Percentiles rank a stretch among this genome's conserved stretches.
Conservation (phyloP, 805 yeast species). For the Yamadazyma insecticola region DNA sequence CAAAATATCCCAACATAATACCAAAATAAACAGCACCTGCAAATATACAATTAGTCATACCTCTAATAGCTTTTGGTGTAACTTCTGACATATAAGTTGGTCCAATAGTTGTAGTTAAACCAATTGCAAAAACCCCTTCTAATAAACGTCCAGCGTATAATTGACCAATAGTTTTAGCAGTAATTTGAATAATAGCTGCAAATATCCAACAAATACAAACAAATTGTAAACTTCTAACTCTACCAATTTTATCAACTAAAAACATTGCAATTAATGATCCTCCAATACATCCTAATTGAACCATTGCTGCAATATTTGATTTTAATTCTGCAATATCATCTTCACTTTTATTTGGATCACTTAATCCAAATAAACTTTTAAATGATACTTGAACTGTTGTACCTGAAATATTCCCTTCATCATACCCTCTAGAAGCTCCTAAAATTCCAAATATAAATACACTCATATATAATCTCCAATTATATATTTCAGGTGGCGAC, state of each 20-base stretch:
- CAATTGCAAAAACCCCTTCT: conserved; percentile 49
- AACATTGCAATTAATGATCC: conserved; percentile 48
- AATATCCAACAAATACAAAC: conserved; percentile 41
- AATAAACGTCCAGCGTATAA: conserved; percentile 51
- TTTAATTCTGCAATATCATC: conserved; percentile 40
- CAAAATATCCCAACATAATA: conserved; percentile 44
- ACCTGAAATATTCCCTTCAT: conserved; percentile 51
- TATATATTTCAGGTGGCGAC: conserved; percentile 44
- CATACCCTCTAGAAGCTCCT: conserved; percentile 55
- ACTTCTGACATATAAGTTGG: conserved; percentile 53
- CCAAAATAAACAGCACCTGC: conserved; percentile 59
- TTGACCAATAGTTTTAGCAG: conserved; percentile 44
- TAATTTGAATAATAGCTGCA: conserved; percentile 46
- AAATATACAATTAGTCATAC: conserved; percentile 47
- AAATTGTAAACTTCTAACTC: conserved; percentile 43
- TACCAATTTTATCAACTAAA: conserved; percentile 47
- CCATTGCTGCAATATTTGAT: conserved; percentile 57
- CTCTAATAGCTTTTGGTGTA: conserved; percentile 49
- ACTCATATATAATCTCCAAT: conserved; percentile 40
- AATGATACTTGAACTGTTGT: conserved; percentile 42
- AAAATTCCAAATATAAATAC: conserved; percentile 49
- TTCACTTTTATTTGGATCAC: conserved; percentile 30
- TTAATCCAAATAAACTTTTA: conserved; percentile 38
- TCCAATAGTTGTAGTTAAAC: conserved; percentile 55
- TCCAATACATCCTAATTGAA: conserved; percentile 51